Percentiles rank a stretch among this genome's conserved stretches.
Conservation (phyloP, 345 rosid species). For the Hibiscus mutabilis region DNA sequence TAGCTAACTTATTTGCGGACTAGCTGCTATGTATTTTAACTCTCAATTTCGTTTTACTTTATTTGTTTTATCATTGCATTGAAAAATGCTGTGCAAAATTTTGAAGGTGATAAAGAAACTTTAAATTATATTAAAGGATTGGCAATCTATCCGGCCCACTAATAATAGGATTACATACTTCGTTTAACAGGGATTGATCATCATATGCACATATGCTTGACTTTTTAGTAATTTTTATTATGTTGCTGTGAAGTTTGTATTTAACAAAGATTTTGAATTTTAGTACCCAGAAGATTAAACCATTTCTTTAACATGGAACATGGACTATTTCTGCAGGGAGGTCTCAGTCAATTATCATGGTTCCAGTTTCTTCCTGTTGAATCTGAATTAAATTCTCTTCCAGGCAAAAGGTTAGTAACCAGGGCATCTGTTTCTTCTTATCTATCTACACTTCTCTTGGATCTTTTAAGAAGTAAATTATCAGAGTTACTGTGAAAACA, state of each 20-base stretch:
- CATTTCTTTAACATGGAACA: neutral
- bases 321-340: slow-evolving; percentile 44
- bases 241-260: too few species aligned
- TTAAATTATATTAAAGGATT: neutral
- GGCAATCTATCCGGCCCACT: neutral
- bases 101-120: neutral
- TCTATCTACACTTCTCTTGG: neutral
- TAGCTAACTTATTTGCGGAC: too few species aligned
- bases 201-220: neutral
- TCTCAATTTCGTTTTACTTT: neutral
- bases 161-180: neutral
- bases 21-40: neutral
- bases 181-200: neutral
- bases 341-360: slow-evolving; percentile 85
- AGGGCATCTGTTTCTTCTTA: neutral
- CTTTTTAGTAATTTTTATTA: neutral
- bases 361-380: slow-evolving; percentile 93
- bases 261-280: neutral
- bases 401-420: slow-evolving; percentile 61
- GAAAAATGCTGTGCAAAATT: neutral
- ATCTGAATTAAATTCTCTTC: slow-evolving; percentile 57
- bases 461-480: neutral
- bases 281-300: neutral
- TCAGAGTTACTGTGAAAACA: slow-evolving; percentile 10
- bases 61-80: neutral